Evolutionary conservation across 140 eudicot species (phyloP), one percentile per base, ranked within the genome.

Genomic region (Oenanthe javanica): DNA sequence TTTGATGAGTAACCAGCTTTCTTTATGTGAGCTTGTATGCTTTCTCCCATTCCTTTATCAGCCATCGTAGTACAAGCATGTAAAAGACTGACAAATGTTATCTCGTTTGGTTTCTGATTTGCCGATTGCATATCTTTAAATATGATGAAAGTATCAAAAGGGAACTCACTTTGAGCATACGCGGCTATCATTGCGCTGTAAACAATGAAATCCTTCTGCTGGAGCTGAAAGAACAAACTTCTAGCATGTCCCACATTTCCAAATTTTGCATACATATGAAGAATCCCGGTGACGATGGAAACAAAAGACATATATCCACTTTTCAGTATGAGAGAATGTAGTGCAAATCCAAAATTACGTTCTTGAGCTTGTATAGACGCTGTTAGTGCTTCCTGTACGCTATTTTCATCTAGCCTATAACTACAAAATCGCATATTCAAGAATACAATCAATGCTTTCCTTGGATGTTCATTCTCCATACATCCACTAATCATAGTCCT

Each of bases 161-260:
- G 83, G 14, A 72, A 67, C 43, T 76, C 76, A 67, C 83, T 79
- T 80, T 82, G 86, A 70, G 89, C 83, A 86, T 84, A 82, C n/a
- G 85, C 88, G 55, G 86, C 49, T 38, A 86, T 79, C 90, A 89
- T 89, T 13, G 89, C 89, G 51, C 90, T 89, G 84, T 86, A 89
- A 23, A 88, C 84, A 85, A 84, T 83, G 13, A 88, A 46, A 83
- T 89, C 90, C 85, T 86, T 89, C 38, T 69, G 63, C 4, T 52
- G 72, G 25, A 88, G 77, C 40, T 83, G 79, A 77, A 82, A 81
- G 57, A 89, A 89, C 38, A 89, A 67, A 16, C n/a, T 73, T 83
- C 82, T 81, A 15, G 93, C 84, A 69, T 79, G 66, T 12, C 21
- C 86, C 50, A 86, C 69, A 71, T 82, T 76, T 15, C 86, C 87